phyloP scores from a whole-genome alignment of 2,329 filamentous ascomycete genomes.

The Exophiala dermatitidis region DNA sequence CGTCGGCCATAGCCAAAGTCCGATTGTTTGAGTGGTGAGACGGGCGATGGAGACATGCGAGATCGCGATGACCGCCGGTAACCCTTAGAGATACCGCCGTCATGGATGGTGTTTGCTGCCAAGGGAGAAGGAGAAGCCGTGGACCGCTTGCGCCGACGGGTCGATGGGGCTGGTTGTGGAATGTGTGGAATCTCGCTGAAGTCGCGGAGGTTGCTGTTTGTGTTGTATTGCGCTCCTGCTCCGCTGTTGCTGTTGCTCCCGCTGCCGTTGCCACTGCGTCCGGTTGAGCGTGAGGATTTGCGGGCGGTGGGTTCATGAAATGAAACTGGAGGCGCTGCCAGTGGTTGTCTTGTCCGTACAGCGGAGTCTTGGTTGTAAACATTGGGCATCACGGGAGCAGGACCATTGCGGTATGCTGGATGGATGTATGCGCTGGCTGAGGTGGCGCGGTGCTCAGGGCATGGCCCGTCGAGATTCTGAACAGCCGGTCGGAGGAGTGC shows the following conservation, averaged over 20 bases:
- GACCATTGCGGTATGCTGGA: constrained; percentile 1
- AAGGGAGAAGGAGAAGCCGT: not conserved
- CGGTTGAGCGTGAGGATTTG: not conserved
- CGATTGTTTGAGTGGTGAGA: not conserved
- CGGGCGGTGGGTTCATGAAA: not conserved
- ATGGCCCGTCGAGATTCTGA: not conserved
- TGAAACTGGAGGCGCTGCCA: not conserved
- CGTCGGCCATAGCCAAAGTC: not conserved
- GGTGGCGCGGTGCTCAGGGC: not conserved
- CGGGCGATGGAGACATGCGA: not conserved
- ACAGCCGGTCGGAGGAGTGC: not conserved
- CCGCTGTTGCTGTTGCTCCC: constrained; percentile 1
- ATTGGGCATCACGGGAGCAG: not conserved
- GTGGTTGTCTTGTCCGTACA: not conserved
- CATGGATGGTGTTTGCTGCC: not conserved
- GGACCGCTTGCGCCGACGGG: not conserved
- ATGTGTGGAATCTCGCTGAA: constrained; percentile 7
- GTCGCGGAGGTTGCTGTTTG: constrained; percentile 1
- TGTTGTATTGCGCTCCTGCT: not conserved
- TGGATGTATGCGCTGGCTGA: not conserved
- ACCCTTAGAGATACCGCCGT: constrained; percentile 4
- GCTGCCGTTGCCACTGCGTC: too few species aligned
- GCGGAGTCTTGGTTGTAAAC: not conserved
- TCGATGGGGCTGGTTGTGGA: not conserved
- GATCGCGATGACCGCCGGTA: not conserved